Conservation (phyloP, 306 rosid species). For the Vicia sativa region DNA sequence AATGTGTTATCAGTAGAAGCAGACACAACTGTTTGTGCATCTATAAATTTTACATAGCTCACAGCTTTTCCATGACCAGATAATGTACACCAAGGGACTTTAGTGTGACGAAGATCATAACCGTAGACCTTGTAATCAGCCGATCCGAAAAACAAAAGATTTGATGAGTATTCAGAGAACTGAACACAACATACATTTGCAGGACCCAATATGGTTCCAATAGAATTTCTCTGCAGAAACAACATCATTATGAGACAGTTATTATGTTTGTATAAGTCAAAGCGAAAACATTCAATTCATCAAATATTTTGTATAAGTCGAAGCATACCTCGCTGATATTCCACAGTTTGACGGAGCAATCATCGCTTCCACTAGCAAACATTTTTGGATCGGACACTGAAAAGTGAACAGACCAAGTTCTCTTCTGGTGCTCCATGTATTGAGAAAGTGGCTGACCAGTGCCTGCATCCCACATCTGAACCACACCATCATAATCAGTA, state of each 20-base stretch:
- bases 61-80: constrained; percentile 82
- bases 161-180: constrained; percentile 73
- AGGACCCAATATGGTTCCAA: constrained; percentile 66
- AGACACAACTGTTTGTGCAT: constrained; percentile 67
- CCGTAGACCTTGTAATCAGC: constrained; percentile 85
- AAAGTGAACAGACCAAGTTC: constrained; percentile 97
- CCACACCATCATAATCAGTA: constrained; percentile 86
- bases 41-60: constrained; percentile 86
- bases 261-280: neutral
- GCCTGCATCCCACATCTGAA: constrained; percentile 95
- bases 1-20: constrained; percentile 77
- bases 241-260: constrained; percentile 30
- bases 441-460: constrained; percentile 82
- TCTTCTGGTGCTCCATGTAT: constrained; percentile 75
- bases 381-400: constrained; percentile 76
- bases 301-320: constrained; percentile 38
- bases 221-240: constrained; percentile 64
- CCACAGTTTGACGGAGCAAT: constrained; percentile 88
- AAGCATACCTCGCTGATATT: constrained; percentile 78
- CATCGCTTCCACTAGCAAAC: constrained; percentile 97
- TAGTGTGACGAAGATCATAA: constrained; percentile 82
- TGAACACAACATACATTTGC: constrained; percentile 96
- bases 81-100: constrained; percentile 86
- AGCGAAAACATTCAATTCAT: constrained; percentile 11
- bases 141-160: constrained; percentile 80